Evolutionary conservation across 352 stramenopile species (phyloP).

Genomic region (Sclerospora graminicola): DNA sequence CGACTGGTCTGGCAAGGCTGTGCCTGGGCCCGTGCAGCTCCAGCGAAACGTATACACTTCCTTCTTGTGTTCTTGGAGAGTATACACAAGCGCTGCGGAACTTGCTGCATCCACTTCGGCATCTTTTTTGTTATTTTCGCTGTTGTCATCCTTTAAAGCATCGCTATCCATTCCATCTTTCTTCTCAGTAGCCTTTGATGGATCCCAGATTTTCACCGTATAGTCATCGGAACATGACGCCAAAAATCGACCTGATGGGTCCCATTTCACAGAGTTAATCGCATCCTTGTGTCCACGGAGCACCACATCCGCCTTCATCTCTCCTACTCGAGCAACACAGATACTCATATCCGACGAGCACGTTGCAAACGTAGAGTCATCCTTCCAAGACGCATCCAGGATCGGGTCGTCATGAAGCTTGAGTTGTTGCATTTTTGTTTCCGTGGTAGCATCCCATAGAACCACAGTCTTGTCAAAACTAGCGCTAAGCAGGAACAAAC

Average conservation of each 20-base stretch:
- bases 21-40: slow-evolving; percentile 76
- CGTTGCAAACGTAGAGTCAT: slow-evolving; percentile 90
- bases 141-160: slow-evolving; percentile 21
- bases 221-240: slow-evolving; percentile 97
- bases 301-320: slow-evolving; percentile 61
- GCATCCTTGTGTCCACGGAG: slow-evolving; percentile 92
- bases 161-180: slow-evolving; percentile 17
- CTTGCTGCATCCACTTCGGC: slow-evolving; percentile 14
- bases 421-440: slow-evolving; percentile 91
- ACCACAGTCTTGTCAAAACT: slow-evolving; percentile 84
- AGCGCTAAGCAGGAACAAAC: slow-evolving; percentile 59
- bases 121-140: slow-evolving; percentile 17
- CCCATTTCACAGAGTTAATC: slow-evolving; percentile 98
- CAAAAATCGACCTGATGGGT: slow-evolving; percentile 88
- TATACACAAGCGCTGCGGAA: slow-evolving; percentile 54
- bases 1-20: slow-evolving; percentile 44
- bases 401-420: slow-evolving; percentile 88
- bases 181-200: slow-evolving; percentile 21
- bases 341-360: slow-evolving; percentile 91
- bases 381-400: slow-evolving; percentile 90
- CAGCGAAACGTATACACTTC: slow-evolving; percentile 92
- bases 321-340: slow-evolving; percentile 85
- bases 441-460: slow-evolving; percentile 72
- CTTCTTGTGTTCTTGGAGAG: slow-evolving; percentile 87
- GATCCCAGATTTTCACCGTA: slow-evolving; percentile 96